phyloP scores from a whole-genome alignment of 768 basidiomycete species.

The Rhodotorula taiwanensis region DNA sequence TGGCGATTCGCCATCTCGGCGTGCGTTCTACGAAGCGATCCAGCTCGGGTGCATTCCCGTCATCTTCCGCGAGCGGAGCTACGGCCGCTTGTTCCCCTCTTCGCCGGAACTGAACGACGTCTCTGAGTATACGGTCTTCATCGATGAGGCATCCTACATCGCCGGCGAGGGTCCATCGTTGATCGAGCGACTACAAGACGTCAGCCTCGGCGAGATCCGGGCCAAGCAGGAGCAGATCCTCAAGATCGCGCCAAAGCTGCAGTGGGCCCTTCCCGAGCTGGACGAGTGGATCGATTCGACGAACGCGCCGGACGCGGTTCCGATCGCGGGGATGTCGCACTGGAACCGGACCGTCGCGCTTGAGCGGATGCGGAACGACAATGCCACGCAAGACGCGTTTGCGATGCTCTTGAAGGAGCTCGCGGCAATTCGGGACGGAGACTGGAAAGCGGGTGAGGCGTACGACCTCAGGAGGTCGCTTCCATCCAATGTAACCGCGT shows the following conservation, averaged over 20 bases:
- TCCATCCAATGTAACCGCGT: too few species aligned
- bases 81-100: conserved; percentile 34
- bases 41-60: conserved; percentile 37
- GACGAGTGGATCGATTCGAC: conserved; percentile 10
- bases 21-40: conserved; percentile 34
- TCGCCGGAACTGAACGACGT: conserved; percentile 34
- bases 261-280: conserved; percentile 21
- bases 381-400: conserved; percentile 25
- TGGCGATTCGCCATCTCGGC: conserved; percentile 32
- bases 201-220: conserved; percentile 11
- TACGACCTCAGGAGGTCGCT: conserved; percentile 52
- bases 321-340: background rate
- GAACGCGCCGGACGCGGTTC: background rate
- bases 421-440: conserved; percentile 18
- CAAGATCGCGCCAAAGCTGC: conserved; percentile 18
- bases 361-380: background rate
- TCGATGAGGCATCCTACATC: conserved; percentile 33
- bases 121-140: conserved; percentile 24
- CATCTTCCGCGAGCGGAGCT: conserved; percentile 33
- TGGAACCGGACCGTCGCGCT: conserved; percentile 3
- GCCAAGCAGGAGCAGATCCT: conserved; percentile 25
- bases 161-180: conserved; percentile 20
- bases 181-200: conserved; percentile 17
- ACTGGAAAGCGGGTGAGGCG: conserved; percentile 24
- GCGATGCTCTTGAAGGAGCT: conserved; percentile 25